Conservation (phyloP, 2,329 filamentous ascomycete species). For the Diplodia corticola region DNA sequence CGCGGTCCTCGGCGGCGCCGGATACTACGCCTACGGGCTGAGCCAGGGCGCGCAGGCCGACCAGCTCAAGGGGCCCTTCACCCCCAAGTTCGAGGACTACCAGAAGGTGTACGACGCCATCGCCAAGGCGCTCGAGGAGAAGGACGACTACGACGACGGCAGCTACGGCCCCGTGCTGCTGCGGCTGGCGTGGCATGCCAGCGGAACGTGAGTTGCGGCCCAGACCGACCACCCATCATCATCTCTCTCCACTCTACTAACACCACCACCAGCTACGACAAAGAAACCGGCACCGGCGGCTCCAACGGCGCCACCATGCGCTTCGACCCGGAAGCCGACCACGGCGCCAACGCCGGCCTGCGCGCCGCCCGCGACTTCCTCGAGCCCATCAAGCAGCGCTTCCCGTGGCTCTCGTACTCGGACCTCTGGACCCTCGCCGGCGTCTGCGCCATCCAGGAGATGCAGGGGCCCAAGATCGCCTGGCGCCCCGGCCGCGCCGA, state of each 20-base stretch:
- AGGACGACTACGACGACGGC: conserved; percentile 95
- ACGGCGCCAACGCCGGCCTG: conserved; percentile 92
- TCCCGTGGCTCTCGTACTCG: conserved; percentile 95
- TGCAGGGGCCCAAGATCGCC: conserved; percentile 84
- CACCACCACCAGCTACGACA: conserved; percentile 62
- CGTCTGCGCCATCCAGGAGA: conserved; percentile 87
- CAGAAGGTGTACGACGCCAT: conserved; percentile 93
- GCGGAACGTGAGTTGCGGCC: conserved; percentile 67
- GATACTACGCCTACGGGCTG: conserved; percentile 66
- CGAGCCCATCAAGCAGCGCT: conserved; percentile 84
- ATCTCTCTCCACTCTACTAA: neutral
- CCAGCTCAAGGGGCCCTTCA: conserved; percentile 55
- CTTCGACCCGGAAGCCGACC: conserved; percentile 82
- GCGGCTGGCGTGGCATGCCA: conserved; percentile 90
- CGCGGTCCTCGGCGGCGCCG: conserved; percentile 62
- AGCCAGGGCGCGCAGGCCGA: conserved; percentile 43
- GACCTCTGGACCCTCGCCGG: conserved; percentile 95
- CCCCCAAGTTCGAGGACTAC: conserved; percentile 81
- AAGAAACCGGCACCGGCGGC: conserved; percentile 82
- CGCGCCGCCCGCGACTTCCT: conserved; percentile 87
- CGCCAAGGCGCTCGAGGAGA: conserved; percentile 75
- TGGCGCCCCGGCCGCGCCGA: conserved; percentile 86
- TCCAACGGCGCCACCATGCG: conserved; percentile 98
- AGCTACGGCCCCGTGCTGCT: conserved; percentile 91
- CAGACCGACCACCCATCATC: too few relatives aligned